Evolutionary conservation across 2,329 filamentous ascomycete genomes (phyloP).

Genomic region (Alternaria sp.): DNA sequence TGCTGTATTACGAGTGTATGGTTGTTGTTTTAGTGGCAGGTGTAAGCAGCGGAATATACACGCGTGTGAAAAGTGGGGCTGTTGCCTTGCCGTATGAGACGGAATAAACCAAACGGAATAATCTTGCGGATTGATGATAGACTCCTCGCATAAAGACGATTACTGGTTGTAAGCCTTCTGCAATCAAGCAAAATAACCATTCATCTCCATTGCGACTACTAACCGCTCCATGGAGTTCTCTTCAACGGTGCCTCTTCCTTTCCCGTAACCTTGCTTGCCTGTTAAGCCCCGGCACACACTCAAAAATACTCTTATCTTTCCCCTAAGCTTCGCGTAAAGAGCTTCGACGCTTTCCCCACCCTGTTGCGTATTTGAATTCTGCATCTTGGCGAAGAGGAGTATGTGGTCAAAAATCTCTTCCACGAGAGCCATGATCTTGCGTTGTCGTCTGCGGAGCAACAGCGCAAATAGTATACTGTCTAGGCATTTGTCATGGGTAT

Average conservation of each 20-base stretch:
- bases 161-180: too few species aligned
- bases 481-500: slow-evolving; percentile 76
- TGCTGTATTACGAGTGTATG: neutral
- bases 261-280: slow-evolving; percentile 64
- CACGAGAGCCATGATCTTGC: slow-evolving; percentile 74
- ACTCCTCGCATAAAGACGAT: too few species aligned
- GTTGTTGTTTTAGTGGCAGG: neutral
- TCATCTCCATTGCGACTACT: slow-evolving; percentile 75
- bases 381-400: slow-evolving; percentile 67
- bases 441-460: slow-evolving; percentile 77
- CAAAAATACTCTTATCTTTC: slow-evolving; percentile 78
- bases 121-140: neutral
- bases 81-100: neutral
- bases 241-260: slow-evolving; percentile 50
- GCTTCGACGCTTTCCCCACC: slow-evolving; percentile 48
- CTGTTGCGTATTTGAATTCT: slow-evolving; percentile 33
- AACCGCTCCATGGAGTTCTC: slow-evolving; percentile 73
- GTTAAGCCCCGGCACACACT: slow-evolving; percentile 73
- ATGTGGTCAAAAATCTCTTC: slow-evolving; percentile 79
- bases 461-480: slow-evolving; percentile 79
- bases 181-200: slow-evolving; percentile 64
- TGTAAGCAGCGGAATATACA: neutral
- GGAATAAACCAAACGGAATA: neutral
- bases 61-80: slow-evolving; percentile 5
- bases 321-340: slow-evolving; percentile 73